A percentile compares a stretch with the other conserved stretches of the same genome.
Conservation (phyloP, 441 rosid genomes). For the Dalechampia spathulata region DNA sequence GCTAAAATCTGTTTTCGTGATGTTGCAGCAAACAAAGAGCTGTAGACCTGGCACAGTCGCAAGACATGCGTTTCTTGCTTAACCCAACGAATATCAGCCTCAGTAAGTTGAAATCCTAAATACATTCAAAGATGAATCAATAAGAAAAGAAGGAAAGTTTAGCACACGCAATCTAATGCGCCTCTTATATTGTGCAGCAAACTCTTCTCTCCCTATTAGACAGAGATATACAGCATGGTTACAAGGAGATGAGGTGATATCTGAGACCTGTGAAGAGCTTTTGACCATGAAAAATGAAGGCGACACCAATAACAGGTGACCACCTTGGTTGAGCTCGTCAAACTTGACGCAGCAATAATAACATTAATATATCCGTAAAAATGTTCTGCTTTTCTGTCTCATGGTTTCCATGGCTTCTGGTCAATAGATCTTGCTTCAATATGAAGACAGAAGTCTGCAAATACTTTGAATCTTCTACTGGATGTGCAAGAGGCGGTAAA, state of each 20-base stretch:
- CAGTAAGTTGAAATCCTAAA: slow-evolving; percentile 40
- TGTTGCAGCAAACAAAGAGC: slow-evolving; percentile 70
- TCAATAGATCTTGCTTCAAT: slow-evolving; percentile 24
- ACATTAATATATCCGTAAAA: too few relatives aligned
- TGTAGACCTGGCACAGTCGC: slow-evolving; percentile 71
- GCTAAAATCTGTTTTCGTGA: too few relatives aligned
- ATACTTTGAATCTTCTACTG: slow-evolving; percentile 36
- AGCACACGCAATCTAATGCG: slow-evolving; percentile 21
- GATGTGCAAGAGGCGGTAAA: slow-evolving; percentile 44
- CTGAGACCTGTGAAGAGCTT: slow-evolving; percentile 29
- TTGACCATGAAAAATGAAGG: slow-evolving; percentile 28
- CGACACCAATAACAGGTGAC: slow-evolving; percentile 32
- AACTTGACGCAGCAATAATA: too few relatives aligned
- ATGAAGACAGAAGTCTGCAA: slow-evolving; percentile 35
- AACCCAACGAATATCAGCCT: slow-evolving; percentile 43
- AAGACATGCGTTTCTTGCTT: slow-evolving; percentile 81
- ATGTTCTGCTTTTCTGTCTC: slow-evolving; percentile 3
- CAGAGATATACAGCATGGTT: slow-evolving; percentile 23
- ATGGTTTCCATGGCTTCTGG: slow-evolving; percentile 9
- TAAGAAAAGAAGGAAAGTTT: background rate
- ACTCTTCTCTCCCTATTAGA: slow-evolving; percentile 26
- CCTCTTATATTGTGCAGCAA: slow-evolving; percentile 34
- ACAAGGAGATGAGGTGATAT: slow-evolving; percentile 29
- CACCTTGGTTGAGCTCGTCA: slow-evolving; percentile 8
- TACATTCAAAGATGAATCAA: background rate